Evolutionary conservation across 208 protist genomes (phyloP), one percentile per base, ranked within the genome.

Genomic region (Trypanosoma avium): DNA sequence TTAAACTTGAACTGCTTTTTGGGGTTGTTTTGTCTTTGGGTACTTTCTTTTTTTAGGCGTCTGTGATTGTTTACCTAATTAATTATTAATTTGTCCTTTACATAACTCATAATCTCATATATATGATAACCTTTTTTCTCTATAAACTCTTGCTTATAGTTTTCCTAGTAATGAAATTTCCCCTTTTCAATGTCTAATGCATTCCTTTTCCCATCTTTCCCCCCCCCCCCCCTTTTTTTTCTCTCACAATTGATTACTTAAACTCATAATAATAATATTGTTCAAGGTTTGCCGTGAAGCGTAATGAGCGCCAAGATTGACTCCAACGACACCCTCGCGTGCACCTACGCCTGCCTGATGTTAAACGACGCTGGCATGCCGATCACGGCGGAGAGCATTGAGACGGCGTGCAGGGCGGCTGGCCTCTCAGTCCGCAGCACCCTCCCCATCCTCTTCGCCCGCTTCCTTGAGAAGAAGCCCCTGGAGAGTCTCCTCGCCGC

Each of bases 311-410:
- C 45, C 49, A 48, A 55, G 26, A 77, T 63, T 26, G 61, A 94
- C 64, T 59, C 79, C 19, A 78, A 49, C 50, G 73, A 94, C 67
- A 81, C 88, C 43, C 82, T 94, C 33, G 88, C 88, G 19, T 94
- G 88, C 78, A 91, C 84, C 17, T 95, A 95, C 67, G 86, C 89
- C 22, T 79, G 76, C 55, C 77, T 93, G 29, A 73, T 93, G 69
- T 79, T 93, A 53, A 74, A 61, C 79, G 86, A 92, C 57, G 86
- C 86, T 33, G 86, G 85, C 50, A 46, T 82, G 27, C 75, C 89
- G 42, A 49, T 81, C 70, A 86, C 80, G 46, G 79, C 89, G 19
- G 86, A 93, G 58, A 86, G 81, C 81, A 90, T 95, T 69, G 47
- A 64, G 36, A 67, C 74, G 9, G 86, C 79, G 29, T 67, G 82